A percentile compares a stretch with the other conserved stretches of the same genome.
Conservation (phyloP, 345 rosid genomes). For the Punica granatum region DNA sequence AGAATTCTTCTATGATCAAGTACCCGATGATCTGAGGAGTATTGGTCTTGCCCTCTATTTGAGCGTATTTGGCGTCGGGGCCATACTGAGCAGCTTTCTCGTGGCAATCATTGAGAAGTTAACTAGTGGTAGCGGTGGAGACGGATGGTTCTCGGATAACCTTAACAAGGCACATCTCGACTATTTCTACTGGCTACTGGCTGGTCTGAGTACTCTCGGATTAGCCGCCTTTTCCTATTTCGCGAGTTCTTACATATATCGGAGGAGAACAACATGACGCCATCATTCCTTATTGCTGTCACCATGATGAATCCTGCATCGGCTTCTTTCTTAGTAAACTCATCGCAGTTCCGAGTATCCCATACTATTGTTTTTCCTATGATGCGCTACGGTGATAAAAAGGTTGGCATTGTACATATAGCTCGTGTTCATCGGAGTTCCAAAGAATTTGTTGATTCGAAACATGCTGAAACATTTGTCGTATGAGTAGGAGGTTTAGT, state of each 20-base stretch:
- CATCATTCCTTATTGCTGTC: background rate
- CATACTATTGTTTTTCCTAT: background rate
- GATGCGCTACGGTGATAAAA: background rate
- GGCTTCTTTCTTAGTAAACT: background rate
- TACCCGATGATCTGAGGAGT: constrained; percentile 22
- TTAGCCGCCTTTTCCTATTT: constrained; percentile 14
- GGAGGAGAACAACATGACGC: constrained; percentile 11
- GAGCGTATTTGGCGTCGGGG: constrained; percentile 23
- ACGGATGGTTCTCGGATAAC: constrained; percentile 22
- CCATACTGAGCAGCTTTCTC: constrained; percentile 22
- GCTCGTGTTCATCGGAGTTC: background rate
- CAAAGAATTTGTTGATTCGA: too few species aligned
- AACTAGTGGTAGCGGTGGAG: constrained; percentile 4
- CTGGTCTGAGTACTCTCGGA: constrained; percentile 15
- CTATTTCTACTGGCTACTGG: constrained; percentile 27
- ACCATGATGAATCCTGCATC: background rate
- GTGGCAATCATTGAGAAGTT: constrained; percentile 12
- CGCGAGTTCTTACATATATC: constrained; percentile 20
- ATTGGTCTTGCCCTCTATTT: constrained; percentile 22
- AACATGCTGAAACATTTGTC: too few species aligned
- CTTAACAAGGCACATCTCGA: constrained; percentile 28
- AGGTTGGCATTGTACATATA: background rate
- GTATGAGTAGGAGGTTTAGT: too few species aligned
- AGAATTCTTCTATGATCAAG: constrained; percentile 30
- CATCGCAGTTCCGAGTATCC: background rate